Conservation (phyloP, 305 asterid species). For the Petunia hybrid region DNA sequence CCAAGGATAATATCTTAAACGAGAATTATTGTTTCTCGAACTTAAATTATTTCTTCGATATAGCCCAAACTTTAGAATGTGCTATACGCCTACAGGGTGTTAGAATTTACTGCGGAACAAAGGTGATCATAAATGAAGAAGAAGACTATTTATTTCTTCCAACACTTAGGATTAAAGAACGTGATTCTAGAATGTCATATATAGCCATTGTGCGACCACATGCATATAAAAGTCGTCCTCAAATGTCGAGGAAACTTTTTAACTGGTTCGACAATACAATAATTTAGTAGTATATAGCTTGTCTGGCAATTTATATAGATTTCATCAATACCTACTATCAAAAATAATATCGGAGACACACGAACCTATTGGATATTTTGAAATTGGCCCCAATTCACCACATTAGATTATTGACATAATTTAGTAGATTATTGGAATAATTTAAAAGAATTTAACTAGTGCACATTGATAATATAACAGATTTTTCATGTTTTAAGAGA, state of each 20-base stretch:
- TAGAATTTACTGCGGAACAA: too few relatives aligned
- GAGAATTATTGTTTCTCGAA: neutral
- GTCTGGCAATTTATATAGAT: neutral
- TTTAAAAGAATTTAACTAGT: too few relatives aligned
- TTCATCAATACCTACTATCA: neutral
- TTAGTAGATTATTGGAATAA: neutral
- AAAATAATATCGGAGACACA: neutral
- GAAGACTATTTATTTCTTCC: neutral
- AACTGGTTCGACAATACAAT: neutral
- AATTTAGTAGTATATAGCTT: neutral
- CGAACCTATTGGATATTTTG: neutral
- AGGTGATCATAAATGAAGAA: too few relatives aligned
- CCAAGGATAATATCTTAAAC: too few relatives aligned
- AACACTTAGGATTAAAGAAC: neutral
- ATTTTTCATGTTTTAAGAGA: too few relatives aligned
- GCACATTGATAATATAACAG: too few relatives aligned
- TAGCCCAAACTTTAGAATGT: neutral
- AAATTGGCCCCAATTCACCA: neutral
- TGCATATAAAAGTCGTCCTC: neutral
- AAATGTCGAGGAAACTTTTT: conserved; percentile 13
- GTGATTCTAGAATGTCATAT: conserved; percentile 16
- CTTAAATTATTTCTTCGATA: neutral
- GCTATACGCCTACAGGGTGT: too few relatives aligned
- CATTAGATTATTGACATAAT: neutral
- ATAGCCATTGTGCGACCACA: conserved; percentile 13